Conservation (phyloP, 73 alveolate species). For the Breviolum minutum region DNA sequence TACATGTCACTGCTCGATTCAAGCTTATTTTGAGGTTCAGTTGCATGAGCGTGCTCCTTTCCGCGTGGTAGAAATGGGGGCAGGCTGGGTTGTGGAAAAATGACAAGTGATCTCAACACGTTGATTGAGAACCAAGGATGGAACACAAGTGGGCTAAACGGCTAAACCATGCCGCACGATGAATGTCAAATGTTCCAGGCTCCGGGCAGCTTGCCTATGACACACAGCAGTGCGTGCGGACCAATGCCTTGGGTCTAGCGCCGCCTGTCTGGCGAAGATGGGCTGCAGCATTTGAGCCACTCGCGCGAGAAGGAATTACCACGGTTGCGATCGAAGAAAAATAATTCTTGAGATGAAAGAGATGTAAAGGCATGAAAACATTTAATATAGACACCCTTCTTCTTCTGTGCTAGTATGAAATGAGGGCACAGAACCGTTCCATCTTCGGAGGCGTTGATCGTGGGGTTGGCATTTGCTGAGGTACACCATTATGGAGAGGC, state of each 20-base stretch:
- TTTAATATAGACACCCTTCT: too few species aligned
- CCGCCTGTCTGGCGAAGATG: conserved; percentile 90
- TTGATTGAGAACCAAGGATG: background rate
- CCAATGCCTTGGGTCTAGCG: conserved; percentile 75
- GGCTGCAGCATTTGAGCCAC: conserved; percentile 90
- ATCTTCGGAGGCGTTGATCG: too few species aligned
- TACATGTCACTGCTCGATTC: too few species aligned
- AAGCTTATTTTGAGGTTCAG: conserved; percentile 25
- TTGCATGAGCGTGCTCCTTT: conserved; percentile 89
- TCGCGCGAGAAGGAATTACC: background rate
- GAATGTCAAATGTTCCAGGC: background rate
- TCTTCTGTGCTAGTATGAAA: too few species aligned
- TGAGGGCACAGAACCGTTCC: too few species aligned
- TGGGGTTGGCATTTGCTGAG: background rate
- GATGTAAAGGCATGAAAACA: too few species aligned
- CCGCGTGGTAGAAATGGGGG: conserved; percentile 94
- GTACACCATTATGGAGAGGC: conserved; percentile 92
- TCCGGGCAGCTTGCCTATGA: conserved; percentile 92
- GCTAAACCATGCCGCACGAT: background rate
- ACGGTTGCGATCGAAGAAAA: background rate
- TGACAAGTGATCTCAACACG: too few species aligned
- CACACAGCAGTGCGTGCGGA: conserved; percentile 81
- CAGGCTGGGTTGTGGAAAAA: background rate
- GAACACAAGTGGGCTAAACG: background rate
- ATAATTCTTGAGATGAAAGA: too few species aligned